Evolutionary conservation across 1,284 basidiomycete species (phyloP), one percentile per base, ranked within the genome.

Genomic region (Cystobasidium pallidum): DNA sequence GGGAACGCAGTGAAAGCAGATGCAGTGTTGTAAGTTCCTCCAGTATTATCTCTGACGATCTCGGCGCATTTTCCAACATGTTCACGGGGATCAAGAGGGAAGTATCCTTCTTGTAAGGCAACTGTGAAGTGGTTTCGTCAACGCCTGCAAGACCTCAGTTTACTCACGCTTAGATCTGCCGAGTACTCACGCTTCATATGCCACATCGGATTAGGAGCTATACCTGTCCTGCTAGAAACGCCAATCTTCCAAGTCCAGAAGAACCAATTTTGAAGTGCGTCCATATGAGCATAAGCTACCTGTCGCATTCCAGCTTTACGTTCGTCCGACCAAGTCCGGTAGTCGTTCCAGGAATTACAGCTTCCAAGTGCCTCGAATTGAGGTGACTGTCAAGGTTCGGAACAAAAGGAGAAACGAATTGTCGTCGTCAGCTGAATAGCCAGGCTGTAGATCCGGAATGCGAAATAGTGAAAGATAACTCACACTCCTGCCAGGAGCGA

Each of bases 171-270:
- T n/a, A n/a, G n/a, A n/a, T n/a, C n/a, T n/a, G n/a, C n/a, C n/a
- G n/a, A n/a, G n/a, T 34, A 63, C 59, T 67, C 66, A 57, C 32
- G 7, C 63, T 77, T 75, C 65, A 79, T 78, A 66, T 76, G 76
- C 79, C 79, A 80, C 75, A 79, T 76, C 41, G 94, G 94, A 64
- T 91, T 84, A 79, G 89, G 88, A 54, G 92, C 86, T 59, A 82
- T 84, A 67, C 89, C 88, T 34, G 62, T 83, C 3, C 81, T 83
- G 1, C 85, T 80, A 26, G 83, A 90, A 77, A 88, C 86, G 55
- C 88, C 91, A 76, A 94, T 88, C 86, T 90, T 94, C 93, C 93
- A 97, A 2, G 91, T 94, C 94, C 94, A 96, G 86, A 94, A 96
- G 86, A 94, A 94, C 83, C 86, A 95, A 81, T 95, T 88, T 41